Conservation (phyloP, 2,329 filamentous ascomycete species). For the Alternaria sp. region DNA sequence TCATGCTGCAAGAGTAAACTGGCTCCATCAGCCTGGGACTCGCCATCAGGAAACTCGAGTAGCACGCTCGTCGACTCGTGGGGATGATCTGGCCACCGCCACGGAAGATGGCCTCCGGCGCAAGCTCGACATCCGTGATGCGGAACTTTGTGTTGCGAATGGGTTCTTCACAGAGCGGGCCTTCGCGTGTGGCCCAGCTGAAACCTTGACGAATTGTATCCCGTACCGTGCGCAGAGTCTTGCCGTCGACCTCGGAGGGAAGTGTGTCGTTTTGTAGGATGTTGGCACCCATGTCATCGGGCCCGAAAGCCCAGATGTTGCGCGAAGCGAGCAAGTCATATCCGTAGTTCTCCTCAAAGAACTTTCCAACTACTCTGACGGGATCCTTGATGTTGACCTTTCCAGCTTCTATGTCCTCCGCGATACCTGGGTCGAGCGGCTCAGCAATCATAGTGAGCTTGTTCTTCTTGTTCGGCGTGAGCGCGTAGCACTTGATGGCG, state of each 20-base stretch:
- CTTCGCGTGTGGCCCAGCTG: constrained; percentile 94
- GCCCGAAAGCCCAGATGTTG: constrained; percentile 98
- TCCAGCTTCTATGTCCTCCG: constrained; percentile 90
- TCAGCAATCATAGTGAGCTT: constrained; percentile 99
- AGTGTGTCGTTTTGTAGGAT: constrained; percentile 97
- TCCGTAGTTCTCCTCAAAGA: constrained; percentile 96
- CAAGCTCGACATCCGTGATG: constrained; percentile 87
- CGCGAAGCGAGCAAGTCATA: constrained; percentile 94
- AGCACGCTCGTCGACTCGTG: constrained; percentile 89
- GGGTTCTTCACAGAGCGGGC: constrained; percentile 96
- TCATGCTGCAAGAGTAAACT: constrained; percentile 91
- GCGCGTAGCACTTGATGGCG: constrained; percentile 95
- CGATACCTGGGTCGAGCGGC: constrained; percentile 92
- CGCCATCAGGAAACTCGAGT: constrained; percentile 96
- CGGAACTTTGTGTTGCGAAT: constrained; percentile 99
- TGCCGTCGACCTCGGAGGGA: constrained; percentile 93
- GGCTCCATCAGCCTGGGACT: constrained; percentile 97
- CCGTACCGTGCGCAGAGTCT: constrained; percentile 82
- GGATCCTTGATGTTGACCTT: constrained; percentile 92
- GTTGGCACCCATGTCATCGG: constrained; percentile 92
- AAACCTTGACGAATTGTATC: constrained; percentile 97
- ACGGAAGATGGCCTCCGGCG: constrained; percentile 89
- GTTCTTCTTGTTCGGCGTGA: constrained; percentile 99
- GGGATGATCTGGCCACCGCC: constrained; percentile 98
- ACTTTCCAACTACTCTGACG: constrained; percentile 90